Percentiles rank a stretch among this genome's conserved stretches.
These are phyloP conservation scores for Paxillus rubicundulus DNA, from an alignment of 768 basidiomycete genomes.

Conservation along the genomic window DNA sequence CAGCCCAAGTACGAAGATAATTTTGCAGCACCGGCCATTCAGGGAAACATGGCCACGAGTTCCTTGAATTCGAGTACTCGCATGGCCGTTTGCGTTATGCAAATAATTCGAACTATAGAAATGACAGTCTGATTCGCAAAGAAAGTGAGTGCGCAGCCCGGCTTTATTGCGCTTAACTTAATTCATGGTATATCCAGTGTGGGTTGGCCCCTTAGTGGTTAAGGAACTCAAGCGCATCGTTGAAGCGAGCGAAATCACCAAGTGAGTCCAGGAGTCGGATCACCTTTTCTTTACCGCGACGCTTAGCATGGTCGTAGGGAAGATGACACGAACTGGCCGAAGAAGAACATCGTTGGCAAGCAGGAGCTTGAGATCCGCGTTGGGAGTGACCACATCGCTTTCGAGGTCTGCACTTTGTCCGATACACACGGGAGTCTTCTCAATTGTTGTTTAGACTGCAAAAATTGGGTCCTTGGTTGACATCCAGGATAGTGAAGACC, in stretches of 20 bases:
- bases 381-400: slow-evolving; percentile 94
- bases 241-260: slow-evolving; percentile 89
- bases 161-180: neutral
- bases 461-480: slow-evolving; percentile 98
- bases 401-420: slow-evolving; percentile 63
- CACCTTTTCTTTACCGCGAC: neutral
- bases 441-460: slow-evolving; percentile 65
- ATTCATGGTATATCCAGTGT: slow-evolving; percentile 58
- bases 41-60: slow-evolving; percentile 96
- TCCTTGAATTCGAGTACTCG: slow-evolving; percentile 97
- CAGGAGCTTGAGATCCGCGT: slow-evolving; percentile 96
- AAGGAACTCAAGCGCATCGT: slow-evolving; percentile 95
- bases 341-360: slow-evolving; percentile 98
- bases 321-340: slow-evolving; percentile 98
- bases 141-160: slow-evolving; percentile 69
- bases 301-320: slow-evolving; percentile 57
- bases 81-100: slow-evolving; percentile 96
- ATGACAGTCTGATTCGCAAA: slow-evolving; percentile 97
- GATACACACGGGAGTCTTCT: neutral
- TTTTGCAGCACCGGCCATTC: slow-evolving; percentile 78
- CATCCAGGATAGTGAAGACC: slow-evolving; percentile 95
- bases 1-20: neutral
- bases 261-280: slow-evolving; percentile 43
- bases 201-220: slow-evolving; percentile 86
- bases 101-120: slow-evolving; percentile 99